Base-by-base conservation (phyloP, 768 basidiomycete species). In the Lactarius sp. region DNA sequence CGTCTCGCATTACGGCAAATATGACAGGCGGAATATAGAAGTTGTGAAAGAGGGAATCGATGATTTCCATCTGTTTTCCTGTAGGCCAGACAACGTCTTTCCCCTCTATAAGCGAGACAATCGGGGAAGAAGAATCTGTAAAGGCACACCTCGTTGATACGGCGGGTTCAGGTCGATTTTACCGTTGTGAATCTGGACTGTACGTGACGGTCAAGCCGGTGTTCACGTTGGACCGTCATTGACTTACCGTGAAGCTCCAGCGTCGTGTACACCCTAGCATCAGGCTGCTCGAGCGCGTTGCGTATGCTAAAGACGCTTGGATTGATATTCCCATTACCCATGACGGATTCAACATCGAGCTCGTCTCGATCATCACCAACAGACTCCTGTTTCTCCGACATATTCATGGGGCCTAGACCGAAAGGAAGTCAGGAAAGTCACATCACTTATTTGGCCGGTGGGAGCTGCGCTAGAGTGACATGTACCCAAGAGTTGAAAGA, bases 1-100 rank as follows among this genome's bases (percentile, higher is more conserved):
- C 78, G 16, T 71, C 71, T 9, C 51, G 67, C 52, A 72, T 70
- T 2, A 80, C 74, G 0, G 77, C 76, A 52, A 83, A 83, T 49
- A 84, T 77, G 49, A 83, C 72, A 0, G 80, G 82, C 0, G 82
- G 81, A 6, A 83, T 75, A 66, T 81, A 81, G 75, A 74, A 78
- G 76, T 89, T 81, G 60, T 78, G 75, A 51, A 78, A 81, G 18
- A 82, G 75, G 0, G 81, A 83, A 67, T 83, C 79, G 8, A 84
- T 74, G 52, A 84, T 74, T 50, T 75, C 76, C 65, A 77, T 78
- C 68, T 91, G 87, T 68, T 91, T 91, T 51, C 72, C 71, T 58
- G 82, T 80, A 0, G 86, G 79, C 90, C 91, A 92, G 2, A 92
- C 90, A 20, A 92, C 78, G 60, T 88, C 90, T 92, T 50, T 18